A percentile compares a stretch with the other conserved stretches of the same genome.
phyloP scores from a whole-genome alignment of 2,329 filamentous ascomycete species.

The Xylaria sp. region DNA sequence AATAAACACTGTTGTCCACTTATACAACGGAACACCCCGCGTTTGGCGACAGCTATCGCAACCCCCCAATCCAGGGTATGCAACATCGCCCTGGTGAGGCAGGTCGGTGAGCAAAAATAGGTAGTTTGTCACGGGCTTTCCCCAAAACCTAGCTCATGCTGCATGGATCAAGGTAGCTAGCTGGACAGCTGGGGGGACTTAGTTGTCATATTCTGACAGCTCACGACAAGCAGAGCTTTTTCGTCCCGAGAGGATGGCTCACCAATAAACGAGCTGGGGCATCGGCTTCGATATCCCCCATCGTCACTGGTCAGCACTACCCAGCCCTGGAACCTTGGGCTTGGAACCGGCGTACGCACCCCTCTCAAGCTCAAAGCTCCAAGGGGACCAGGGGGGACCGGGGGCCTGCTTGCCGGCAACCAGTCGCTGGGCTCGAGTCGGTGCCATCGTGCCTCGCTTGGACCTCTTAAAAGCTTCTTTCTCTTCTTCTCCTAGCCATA shows the following conservation, averaged over 20 bases:
- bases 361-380: conserved; percentile 18
- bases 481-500: conserved; percentile 27
- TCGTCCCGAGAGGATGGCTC: conserved; percentile 39
- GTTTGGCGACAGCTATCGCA: conserved; percentile 10
- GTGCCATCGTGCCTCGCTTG: conserved; percentile 33
- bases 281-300: conserved; percentile 16
- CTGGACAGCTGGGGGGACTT: background rate
- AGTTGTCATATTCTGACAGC: conserved; percentile 12
- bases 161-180: conserved; percentile 21
- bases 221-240: conserved; percentile 16
- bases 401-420: conserved; percentile 26
- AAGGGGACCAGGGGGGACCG: background rate
- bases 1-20: conserved; percentile 5
- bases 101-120: conserved; percentile 30
- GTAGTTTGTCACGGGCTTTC: conserved; percentile 17
- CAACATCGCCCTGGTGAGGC: conserved; percentile 26
- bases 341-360: conserved; percentile 32
- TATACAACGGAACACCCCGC: conserved; percentile 22
- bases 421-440: conserved; percentile 23
- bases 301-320: conserved; percentile 31
- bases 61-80: background rate
- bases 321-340: conserved; percentile 31
- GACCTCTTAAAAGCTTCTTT: conserved; percentile 33
- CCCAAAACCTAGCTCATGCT: conserved; percentile 19
- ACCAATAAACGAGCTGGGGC: conserved; percentile 35